Percentiles rank a stretch among this genome's conserved stretches.
Evolutionary conservation across 2,329 filamentous ascomycete species (phyloP).

Genomic region (Scedosporium boydii): DNA sequence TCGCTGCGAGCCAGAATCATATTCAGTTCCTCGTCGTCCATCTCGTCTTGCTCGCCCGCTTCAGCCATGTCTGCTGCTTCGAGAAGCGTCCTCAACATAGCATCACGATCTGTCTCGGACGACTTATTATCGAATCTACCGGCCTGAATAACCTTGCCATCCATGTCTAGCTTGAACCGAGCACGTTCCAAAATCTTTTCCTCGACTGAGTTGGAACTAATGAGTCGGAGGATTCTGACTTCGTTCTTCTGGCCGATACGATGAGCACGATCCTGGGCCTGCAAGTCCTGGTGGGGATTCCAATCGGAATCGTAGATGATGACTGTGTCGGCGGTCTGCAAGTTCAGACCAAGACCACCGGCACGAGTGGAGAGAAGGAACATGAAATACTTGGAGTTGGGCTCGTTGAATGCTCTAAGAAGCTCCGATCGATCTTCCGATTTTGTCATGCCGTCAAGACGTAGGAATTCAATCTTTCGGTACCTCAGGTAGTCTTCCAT

Average conservation of each 20-base stretch:
- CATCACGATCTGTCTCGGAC: slow-evolving; percentile 94
- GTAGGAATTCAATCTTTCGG: slow-evolving; percentile 74
- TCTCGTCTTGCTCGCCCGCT: slow-evolving; percentile 75
- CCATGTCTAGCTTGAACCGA: slow-evolving; percentile 97
- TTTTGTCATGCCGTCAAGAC: slow-evolving; percentile 93
- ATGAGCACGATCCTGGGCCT: slow-evolving; percentile 98
- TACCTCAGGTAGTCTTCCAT: slow-evolving; percentile 97
- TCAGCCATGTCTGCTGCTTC: slow-evolving; percentile 70
- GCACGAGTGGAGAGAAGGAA: slow-evolving; percentile 98
- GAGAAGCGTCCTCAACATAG: slow-evolving; percentile 86
- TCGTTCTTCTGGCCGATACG: slow-evolving; percentile 99
- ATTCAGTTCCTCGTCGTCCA: slow-evolving; percentile 97
- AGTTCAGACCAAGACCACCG: slow-evolving; percentile 91
- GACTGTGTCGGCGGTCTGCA: slow-evolving; percentile 96
- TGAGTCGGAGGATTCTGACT: slow-evolving; percentile 88
- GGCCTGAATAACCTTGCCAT: slow-evolving; percentile 97
- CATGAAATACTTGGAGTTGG: slow-evolving; percentile 88
- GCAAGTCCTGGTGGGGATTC: slow-evolving; percentile 98
- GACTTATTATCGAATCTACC: slow-evolving; percentile 99
- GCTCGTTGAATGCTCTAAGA: slow-evolving; percentile 79
- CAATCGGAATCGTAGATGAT: slow-evolving; percentile 99
- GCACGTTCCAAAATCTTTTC: slow-evolving; percentile 97
- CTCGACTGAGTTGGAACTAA: slow-evolving; percentile 94
- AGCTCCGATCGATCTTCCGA: slow-evolving; percentile 93
- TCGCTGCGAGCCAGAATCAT: slow-evolving; percentile 86